A percentile compares a stretch with the other conserved stretches of the same genome.
Conservation (phyloP, 805 yeast species). For the Saccharomyces eubayanus region DNA sequence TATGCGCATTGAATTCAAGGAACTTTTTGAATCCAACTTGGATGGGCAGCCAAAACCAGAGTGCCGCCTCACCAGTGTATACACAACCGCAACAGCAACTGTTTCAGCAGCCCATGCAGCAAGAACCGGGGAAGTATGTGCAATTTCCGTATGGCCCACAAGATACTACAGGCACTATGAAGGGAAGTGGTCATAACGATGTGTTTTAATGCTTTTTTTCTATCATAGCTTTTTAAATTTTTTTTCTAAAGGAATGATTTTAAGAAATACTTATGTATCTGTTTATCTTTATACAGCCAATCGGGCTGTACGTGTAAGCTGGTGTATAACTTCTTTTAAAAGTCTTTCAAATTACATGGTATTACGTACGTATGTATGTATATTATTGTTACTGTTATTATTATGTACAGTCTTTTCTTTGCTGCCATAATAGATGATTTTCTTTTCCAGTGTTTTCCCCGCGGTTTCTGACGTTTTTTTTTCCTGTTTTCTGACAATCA, state of each 20-base stretch:
- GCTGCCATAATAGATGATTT: background rate
- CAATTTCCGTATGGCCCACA: conserved; percentile 1
- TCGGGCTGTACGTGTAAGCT: background rate
- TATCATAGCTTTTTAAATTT: background rate
- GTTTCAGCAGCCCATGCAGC: conserved; percentile 1
- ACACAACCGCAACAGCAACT: conserved; percentile 1
- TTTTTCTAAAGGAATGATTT: too few relatives aligned
- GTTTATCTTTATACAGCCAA: too few relatives aligned
- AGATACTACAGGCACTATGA: background rate
- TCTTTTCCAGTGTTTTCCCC: conserved; percentile 1
- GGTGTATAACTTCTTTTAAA: conserved; percentile 2
- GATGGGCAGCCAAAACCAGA: background rate
- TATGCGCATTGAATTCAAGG: background rate
- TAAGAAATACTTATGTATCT: too few relatives aligned
- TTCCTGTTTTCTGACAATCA: conserved; percentile 2
- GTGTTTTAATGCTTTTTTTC: background rate
- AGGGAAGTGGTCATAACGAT: background rate
- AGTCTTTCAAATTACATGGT: background rate
- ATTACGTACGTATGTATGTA: conserved; percentile 1
- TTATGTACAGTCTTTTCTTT: background rate
- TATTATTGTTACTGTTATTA: background rate
- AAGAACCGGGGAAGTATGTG: background rate
- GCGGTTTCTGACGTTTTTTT: background rate
- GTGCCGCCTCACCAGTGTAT: background rate
- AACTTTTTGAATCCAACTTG: background rate